Evolutionary conservation across 805 yeast species (phyloP).

Genomic region (Lipomyces orientalis): DNA sequence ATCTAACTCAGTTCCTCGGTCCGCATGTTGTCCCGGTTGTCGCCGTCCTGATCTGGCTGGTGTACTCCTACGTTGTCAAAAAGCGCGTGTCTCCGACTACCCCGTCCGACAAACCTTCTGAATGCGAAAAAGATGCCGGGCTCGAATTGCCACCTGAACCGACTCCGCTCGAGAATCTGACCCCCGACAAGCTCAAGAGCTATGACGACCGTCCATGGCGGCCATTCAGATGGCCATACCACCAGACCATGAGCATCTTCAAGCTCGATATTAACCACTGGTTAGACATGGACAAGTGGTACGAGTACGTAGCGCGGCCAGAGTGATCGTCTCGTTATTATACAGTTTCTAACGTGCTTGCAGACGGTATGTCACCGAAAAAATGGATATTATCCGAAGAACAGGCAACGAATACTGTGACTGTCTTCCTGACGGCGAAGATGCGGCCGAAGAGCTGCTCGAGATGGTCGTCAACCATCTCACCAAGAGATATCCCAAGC

Average conservation of each 20-base stretch:
- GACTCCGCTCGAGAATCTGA: slow-evolving; percentile 61
- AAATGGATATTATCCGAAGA: slow-evolving; percentile 59
- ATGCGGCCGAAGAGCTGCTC: slow-evolving; percentile 64
- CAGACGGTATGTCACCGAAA: slow-evolving; percentile 67
- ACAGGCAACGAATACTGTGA: slow-evolving; percentile 68
- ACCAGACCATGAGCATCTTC: slow-evolving; percentile 77
- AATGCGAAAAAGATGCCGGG: not conserved
- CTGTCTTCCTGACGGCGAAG: slow-evolving; percentile 67
- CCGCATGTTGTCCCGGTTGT: not conserved
- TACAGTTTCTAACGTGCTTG: not conserved
- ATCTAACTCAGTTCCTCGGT: not conserved
- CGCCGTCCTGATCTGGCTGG: not conserved
- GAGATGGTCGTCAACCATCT: slow-evolving; percentile 65
- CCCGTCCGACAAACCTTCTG: not conserved
- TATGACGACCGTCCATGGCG: slow-evolving; percentile 82
- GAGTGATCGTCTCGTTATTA: not conserved
- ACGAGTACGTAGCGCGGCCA: slow-evolving; percentile 39
- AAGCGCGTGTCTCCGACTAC: not conserved
- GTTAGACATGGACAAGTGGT: slow-evolving; percentile 81
- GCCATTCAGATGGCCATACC: slow-evolving; percentile 81
- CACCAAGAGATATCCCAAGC: slow-evolving; percentile 64
- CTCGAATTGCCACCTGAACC: slow-evolving; percentile 50
- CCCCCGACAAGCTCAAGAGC: slow-evolving; percentile 67
- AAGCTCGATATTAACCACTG: slow-evolving; percentile 75
- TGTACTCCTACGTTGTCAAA: not conserved